These are phyloP conservation scores for Hansenula anomala DNA, from an alignment of 1,139 yeast species.

Conservation along the genomic window DNA sequence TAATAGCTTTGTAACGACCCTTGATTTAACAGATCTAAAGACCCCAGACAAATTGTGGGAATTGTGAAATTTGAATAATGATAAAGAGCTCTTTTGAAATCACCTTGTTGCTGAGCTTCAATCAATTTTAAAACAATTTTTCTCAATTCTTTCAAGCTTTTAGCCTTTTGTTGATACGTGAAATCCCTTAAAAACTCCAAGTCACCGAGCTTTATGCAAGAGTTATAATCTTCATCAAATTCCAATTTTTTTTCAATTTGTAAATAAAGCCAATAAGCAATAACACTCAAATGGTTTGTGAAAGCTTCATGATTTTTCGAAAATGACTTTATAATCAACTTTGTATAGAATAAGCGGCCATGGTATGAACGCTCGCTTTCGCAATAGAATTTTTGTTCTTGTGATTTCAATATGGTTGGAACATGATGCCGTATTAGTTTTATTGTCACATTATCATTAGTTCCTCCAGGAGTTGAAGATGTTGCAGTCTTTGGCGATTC, in stretches of 20 bases:
- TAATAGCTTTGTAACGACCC: constrained; percentile 8
- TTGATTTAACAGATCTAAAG: constrained; percentile 10
- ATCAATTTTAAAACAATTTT: constrained; percentile 6
- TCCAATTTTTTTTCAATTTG: constrained; percentile 12
- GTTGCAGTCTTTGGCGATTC: neutral
- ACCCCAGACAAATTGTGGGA: constrained; percentile 14
- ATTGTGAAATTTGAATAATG: constrained; percentile 5
- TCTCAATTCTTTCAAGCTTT: constrained; percentile 8
- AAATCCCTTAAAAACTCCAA: constrained; percentile 4
- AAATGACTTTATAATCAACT: constrained; percentile 9
- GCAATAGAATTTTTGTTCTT: constrained; percentile 4
- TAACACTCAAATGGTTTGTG: constrained; percentile 5
- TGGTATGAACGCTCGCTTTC: constrained; percentile 7
- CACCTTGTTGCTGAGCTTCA: constrained; percentile 6
- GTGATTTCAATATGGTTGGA: constrained; percentile 10
- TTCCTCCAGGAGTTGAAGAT: neutral
- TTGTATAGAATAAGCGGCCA: constrained; percentile 9
- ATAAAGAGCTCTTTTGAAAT: constrained; percentile 5
- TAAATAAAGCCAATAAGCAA: constrained; percentile 12
- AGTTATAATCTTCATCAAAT: neutral
- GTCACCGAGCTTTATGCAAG: neutral
- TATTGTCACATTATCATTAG: neutral
- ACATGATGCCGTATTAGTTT: constrained; percentile 10
- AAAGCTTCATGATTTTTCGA: constrained; percentile 5
- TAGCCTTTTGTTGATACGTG: constrained; percentile 7